Base-by-base conservation (phyloP, 805 yeast species). In the Cyberlindnera veronae region DNA sequence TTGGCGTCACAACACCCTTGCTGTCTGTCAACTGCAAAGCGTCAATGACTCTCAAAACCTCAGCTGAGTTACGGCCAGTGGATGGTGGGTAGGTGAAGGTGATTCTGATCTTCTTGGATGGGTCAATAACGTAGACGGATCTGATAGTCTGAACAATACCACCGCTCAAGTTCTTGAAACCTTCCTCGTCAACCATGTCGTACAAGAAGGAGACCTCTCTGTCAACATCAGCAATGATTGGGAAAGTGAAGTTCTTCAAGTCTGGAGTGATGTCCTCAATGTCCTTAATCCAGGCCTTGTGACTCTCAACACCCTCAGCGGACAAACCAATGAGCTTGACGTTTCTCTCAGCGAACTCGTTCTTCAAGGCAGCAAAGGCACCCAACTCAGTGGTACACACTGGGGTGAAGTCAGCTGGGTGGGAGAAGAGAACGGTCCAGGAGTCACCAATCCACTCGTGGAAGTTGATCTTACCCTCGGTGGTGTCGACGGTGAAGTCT, bases 351-450 rank as follows among this genome's bases (percentile, higher is more conserved):
- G 81, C 79, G 58, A 89, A 89, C 65, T 89, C 96, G 40, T 89
- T 87, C 71, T 87, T 85, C 67, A 88, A 77, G 56, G 80, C 76
- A 49, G 96, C 89, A 58, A 89, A 90, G 16, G 95, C 96, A 53
- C 96, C 96, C 60, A 89, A 75, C 71, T 89, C 97, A 42, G 96
- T 89, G 58, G 96, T 90, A 68, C 97, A 89, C 41, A 89, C 96
- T 34, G 97, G 97, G 15, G 97, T 89, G 74, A 87, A 90, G 66
- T 89, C 97, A 41, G 89, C 96, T 48, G 97, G 97, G 66, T 89
- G 97, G 19, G 95, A 85, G 69, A 89, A 89, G 58, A 89, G 72
- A 37, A 89, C 81, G 34, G 82, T 80, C 97, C 97, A 89, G 34
- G 81, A 76, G 67, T 84, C 79, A 35, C 91, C 91, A 54, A 88